Conservation (phyloP, 257 asterid species). For the Jacaranda copaia region DNA sequence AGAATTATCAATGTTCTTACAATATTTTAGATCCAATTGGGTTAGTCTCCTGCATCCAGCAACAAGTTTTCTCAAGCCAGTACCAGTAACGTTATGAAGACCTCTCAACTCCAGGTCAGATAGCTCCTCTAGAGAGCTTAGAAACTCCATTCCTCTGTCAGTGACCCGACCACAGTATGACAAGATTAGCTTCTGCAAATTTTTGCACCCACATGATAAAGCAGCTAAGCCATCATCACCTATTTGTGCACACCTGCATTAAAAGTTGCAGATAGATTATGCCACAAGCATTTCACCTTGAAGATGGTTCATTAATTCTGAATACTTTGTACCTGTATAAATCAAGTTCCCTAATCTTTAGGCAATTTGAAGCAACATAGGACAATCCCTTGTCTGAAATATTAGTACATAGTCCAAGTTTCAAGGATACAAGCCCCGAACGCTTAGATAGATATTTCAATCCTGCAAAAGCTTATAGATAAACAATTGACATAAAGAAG, state of each 20-base stretch:
- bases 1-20: conserved; percentile 58
- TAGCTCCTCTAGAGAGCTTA: conserved; percentile 54
- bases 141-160: conserved; percentile 60
- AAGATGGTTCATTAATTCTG: neutral
- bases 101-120: conserved; percentile 62
- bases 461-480: conserved; percentile 50
- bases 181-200: conserved; percentile 59
- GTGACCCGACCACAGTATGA: conserved; percentile 66
- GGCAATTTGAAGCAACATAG: conserved; percentile 63
- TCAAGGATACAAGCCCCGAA: conserved; percentile 58
- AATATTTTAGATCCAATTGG: conserved; percentile 68
- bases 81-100: conserved; percentile 55
- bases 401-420: conserved; percentile 70
- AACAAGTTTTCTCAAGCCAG: conserved; percentile 67
- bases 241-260: conserved; percentile 62
- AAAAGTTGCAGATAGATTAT: conserved; percentile 17
- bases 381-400: conserved; percentile 71
- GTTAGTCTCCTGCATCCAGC: conserved; percentile 69
- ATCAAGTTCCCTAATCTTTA: conserved; percentile 65
- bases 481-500: neutral
- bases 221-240: conserved; percentile 70
- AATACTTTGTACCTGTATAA: conserved; percentile 60
- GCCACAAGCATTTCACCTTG: conserved; percentile 15
- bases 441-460: conserved; percentile 65
- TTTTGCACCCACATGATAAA: conserved; percentile 65